Evolutionary conservation across 768 basidiomycete genomes (phyloP), one percentile per base, ranked within the genome.

Genomic region (Boletus rubropictus): DNA sequence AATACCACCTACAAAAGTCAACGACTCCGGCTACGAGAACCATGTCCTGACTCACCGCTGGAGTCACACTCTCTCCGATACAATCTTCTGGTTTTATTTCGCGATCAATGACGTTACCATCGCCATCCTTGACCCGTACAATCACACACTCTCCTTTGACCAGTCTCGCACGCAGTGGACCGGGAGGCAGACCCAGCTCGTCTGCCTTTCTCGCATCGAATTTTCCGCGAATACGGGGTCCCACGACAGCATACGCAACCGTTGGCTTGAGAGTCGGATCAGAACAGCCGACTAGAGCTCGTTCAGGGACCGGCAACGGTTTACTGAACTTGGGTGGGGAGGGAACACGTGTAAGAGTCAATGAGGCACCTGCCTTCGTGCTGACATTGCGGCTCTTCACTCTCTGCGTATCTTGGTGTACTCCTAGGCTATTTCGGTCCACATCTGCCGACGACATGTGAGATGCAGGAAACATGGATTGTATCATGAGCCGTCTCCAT

Each of bases 121-220:
- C 63, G 15, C 68, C 69, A 20, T 77, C 74, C 41, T 75, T 66
- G 3, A 79, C 74, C 22, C 69, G 69, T 44, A 85, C 72, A 0
- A 76, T 80, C 31, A 93, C 72, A 0, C 72, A 63, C 59, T 84
- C 70, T 8, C 93, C 92, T 42, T 64, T 75, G 4, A 80, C 75
- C n/a, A 95, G 67, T 43, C 62, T 67, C 1, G 71, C 75, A n/a
- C 88, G 74, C 9, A 79, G 47, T 5, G 75, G 75, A 0, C 88
- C 86, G 2, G 61, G 59, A 3, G 77, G 76, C 2, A 97, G 67
- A 5, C 84, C 82, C 2, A 92, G 71, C 36, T 69, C 76, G 8
- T 71, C 58, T 0, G 92, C 88, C 52, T 78, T 81, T 51, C 69
- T 63, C 0, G 65, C 81, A 50, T 92, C 76, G 59, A 97, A 95